Percentiles rank a stretch among this genome's conserved stretches.
These are phyloP conservation scores for Inga laurina DNA, from an alignment of 306 rosid species.

Conservation along the genomic window DNA sequence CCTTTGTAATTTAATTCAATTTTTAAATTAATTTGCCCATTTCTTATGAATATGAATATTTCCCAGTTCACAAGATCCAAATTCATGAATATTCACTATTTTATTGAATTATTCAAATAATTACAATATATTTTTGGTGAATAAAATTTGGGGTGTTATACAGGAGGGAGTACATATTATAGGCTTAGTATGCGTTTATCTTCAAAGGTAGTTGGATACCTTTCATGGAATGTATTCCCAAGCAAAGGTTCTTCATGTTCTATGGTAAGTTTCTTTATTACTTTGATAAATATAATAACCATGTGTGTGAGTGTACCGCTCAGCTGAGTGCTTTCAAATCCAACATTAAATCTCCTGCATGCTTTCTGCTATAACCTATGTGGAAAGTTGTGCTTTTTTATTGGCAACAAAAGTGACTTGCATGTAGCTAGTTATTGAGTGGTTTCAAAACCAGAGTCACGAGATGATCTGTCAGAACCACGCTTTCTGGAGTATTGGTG, in stretches of 20 bases:
- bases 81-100: too few species aligned
- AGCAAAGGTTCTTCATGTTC: conserved; percentile 28
- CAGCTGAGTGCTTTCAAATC: conserved; percentile 29
- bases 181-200: neutral
- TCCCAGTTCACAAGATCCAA: too few species aligned
- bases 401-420: conserved; percentile 19
- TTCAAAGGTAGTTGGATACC: conserved; percentile 14
- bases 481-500: conserved; percentile 30
- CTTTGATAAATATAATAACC: conserved; percentile 12
- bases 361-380: conserved; percentile 34
- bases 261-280: conserved; percentile 17
- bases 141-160: too few species aligned
- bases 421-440: conserved; percentile 24
- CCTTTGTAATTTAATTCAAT: too few species aligned
- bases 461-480: conserved; percentile 26
- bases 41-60: too few species aligned
- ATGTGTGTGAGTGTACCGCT: neutral
- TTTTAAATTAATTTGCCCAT: too few species aligned
- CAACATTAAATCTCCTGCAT: conserved; percentile 28
- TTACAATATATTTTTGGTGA: too few species aligned
- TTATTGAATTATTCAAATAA: too few species aligned
- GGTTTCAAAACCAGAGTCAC: conserved; percentile 22
- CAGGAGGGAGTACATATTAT: neutral
- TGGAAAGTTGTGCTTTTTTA: conserved; percentile 31
- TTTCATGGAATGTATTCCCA: conserved; percentile 21